A percentile compares a stretch with the other conserved stretches of the same genome.
Evolutionary conservation across 257 asterid species (phyloP).

Genomic region (Scutellaria baicalensis): DNA sequence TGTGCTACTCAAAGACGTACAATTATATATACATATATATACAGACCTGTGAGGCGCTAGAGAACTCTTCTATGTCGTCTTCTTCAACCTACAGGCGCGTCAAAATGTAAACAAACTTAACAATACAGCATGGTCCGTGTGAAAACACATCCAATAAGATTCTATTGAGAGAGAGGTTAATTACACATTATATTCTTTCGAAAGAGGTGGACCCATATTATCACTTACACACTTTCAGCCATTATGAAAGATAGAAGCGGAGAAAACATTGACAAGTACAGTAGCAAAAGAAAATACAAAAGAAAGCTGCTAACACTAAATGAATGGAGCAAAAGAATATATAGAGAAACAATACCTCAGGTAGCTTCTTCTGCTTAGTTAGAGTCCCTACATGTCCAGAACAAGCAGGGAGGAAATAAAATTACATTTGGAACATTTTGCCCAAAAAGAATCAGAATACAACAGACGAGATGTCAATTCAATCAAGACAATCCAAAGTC

Average conservation of each 20-base stretch:
- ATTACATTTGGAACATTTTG: neutral
- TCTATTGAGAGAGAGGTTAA: neutral
- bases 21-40: too few species aligned
- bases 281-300: neutral
- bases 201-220: neutral
- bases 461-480: neutral
- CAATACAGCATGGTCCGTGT: neutral
- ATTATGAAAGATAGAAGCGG: neutral
- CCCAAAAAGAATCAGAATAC: neutral
- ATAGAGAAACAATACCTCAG: slow-evolving; percentile 12
- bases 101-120: neutral
- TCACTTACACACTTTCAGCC: neutral
- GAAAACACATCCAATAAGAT: neutral
- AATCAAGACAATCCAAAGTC: neutral
- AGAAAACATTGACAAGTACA: slow-evolving; percentile 1
- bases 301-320: neutral
- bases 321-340: neutral
- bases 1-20: neutral
- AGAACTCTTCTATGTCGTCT: slow-evolving; percentile 59
- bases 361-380: slow-evolving; percentile 14
- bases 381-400: slow-evolving; percentile 1
- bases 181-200: neutral
- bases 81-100: slow-evolving; percentile 39
- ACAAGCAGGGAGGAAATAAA: neutral
- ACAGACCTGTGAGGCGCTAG: slow-evolving; percentile 59